These are phyloP conservation scores for Glonium stellatum DNA, from an alignment of 495 filamentous ascomycete genomes.

Conservation along the genomic window DNA sequence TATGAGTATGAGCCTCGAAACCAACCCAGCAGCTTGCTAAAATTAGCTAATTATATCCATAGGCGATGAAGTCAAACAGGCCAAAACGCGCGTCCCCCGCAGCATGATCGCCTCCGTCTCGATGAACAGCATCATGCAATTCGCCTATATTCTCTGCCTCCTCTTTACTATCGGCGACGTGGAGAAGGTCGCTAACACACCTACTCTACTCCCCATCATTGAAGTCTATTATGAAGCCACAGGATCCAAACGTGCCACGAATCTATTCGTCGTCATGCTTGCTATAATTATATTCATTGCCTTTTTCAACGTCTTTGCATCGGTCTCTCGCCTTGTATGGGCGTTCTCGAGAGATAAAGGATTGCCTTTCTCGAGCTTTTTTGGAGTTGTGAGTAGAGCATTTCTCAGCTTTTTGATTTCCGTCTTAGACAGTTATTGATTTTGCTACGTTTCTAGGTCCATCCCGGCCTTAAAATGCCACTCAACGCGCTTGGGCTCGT, in stretches of 20 bases:
- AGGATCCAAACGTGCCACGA: slow-evolving; percentile 41
- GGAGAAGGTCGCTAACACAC: slow-evolving; percentile 17
- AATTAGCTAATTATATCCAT: neutral
- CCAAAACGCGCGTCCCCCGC: slow-evolving; percentile 7
- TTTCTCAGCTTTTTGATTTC: neutral
- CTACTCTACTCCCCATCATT: slow-evolving; percentile 49
- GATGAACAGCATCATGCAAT: slow-evolving; percentile 11
- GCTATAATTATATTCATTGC: slow-evolving; percentile 42
- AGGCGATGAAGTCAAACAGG: slow-evolving; percentile 15
- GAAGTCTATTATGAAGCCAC: slow-evolving; percentile 47
- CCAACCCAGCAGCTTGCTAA: neutral
- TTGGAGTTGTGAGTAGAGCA: slow-evolving; percentile 25
- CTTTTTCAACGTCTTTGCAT: slow-evolving; percentile 45
- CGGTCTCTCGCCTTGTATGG: slow-evolving; percentile 50
- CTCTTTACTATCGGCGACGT: slow-evolving; percentile 28
- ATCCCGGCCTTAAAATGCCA: slow-evolving; percentile 42
- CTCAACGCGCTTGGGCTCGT: slow-evolving; percentile 43
- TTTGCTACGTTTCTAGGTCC: slow-evolving; percentile 28
- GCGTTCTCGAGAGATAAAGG: slow-evolving; percentile 56
- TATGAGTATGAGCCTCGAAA: slow-evolving; percentile 4
- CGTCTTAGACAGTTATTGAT: slow-evolving; percentile 11
- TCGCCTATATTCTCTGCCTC: slow-evolving; percentile 15
- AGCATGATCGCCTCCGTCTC: slow-evolving; percentile 13
- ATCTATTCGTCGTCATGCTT: slow-evolving; percentile 43
- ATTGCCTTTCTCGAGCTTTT: slow-evolving; percentile 48